Evolutionary conservation across 1,284 basidiomycete genomes (phyloP), one percentile per base, ranked within the genome.

Genomic region (Boletus sp.): DNA sequence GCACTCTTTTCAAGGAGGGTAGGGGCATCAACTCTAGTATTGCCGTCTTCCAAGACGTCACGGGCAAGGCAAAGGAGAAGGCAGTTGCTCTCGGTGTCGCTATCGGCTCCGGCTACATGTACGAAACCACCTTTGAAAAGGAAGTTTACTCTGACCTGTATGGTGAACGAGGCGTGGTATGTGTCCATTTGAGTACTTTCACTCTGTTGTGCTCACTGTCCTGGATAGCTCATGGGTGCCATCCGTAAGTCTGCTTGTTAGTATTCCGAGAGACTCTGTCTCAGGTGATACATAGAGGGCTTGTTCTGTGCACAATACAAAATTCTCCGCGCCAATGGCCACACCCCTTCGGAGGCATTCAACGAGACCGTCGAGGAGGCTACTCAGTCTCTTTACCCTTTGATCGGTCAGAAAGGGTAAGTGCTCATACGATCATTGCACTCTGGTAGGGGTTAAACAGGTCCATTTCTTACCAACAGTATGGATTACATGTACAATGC

Each of bases 401-500:
- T 99, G 66, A 93, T 99, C 62, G 95, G 94, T 62, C 82, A 88
- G 67, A 88, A 96, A 70, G 92, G 91, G 86, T 88, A 66, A 50
- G 81, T 67, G 6, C 39, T 29, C 2, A 9, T 14, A 0, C 5
- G 2, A 29, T 3, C 9, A 22, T 22, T n/a, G 16, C 16, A 26
- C 13, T n/a, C 16, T 16, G 9, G 1, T 23, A 12, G 13, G 3
- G 36, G 19, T 8, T 14, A 33, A 43, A 20, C 20, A 4, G 2
- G 2, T 45, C 33, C 5, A 30, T 41, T 50, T n/a, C 32, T 35
- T 36, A 45, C 53, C 41, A 52, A 50, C 55, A 90, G 89, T 57
- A 97, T 97, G 96, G 95, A 99, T 77, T 97, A 98, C 84, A 98
- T 98, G 95, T 98, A 87, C 81, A 88, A 88, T 66, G 94, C 94